A percentile compares a stretch with the other conserved stretches of the same genome.
These are phyloP conservation scores for Schizophyllum commune DNA, from an alignment of 1,284 basidiomycete species.

Conservation along the genomic window DNA sequence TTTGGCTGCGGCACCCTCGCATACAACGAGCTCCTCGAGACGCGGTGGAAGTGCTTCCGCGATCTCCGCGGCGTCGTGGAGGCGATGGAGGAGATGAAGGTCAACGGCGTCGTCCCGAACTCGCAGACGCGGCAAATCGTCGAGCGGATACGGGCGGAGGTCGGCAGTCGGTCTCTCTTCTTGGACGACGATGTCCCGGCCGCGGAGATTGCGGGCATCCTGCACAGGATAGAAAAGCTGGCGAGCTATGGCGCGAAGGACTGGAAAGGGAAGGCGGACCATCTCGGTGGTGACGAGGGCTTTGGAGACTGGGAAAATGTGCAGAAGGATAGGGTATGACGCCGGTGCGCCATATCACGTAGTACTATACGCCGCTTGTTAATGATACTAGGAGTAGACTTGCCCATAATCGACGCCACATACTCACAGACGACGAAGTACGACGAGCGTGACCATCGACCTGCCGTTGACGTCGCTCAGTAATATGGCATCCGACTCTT, in stretches of 20 bases:
- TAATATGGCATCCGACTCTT: no score
- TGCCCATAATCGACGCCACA: no score
- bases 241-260: not conserved
- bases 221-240: not conserved
- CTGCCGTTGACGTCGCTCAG: no score
- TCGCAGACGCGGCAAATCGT: constrained; percentile 49
- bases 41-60: constrained; percentile 74
- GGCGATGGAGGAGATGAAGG: constrained; percentile 73
- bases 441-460: no score
- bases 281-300: not conserved
- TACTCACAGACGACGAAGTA: no score
- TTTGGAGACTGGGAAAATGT: not conserved
- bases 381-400: no score
- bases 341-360: no score
- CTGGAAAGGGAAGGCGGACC: not conserved
- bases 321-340: no score
- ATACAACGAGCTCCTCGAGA: constrained; percentile 80
- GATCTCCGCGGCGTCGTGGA: constrained; percentile 69
- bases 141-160: constrained; percentile 60
- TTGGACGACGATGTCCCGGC: constrained; percentile 28
- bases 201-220: not conserved
- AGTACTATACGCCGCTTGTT: no score
- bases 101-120: constrained; percentile 68
- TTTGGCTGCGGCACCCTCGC: constrained; percentile 79
- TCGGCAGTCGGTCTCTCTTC: constrained; percentile 45